Evolutionary conservation across 208 protist species (phyloP), one percentile per base, ranked within the genome.

Genomic region (Crithidia expoeki): DNA sequence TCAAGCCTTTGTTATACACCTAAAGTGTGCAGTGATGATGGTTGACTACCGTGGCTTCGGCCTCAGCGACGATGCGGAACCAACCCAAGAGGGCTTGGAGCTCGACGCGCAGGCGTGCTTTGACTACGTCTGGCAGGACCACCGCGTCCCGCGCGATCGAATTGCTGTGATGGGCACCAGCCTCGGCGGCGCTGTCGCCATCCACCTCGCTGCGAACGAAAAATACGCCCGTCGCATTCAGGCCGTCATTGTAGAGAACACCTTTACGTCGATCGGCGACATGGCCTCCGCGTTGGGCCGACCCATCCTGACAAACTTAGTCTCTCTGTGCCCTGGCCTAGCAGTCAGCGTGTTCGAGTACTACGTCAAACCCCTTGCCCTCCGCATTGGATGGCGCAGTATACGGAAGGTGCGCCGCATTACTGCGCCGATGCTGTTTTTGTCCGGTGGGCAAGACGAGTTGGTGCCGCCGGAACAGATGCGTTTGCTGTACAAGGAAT

Each of bases 41-140:
- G 66, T 96, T 17, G 91, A 96, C 72, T 98, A 98, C 77, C 81
- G 94, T 23, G 94, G 93, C n/a, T 98, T 83, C 77, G 94, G 94
- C 42, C 66, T 79, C 28, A 95, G 88, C 68, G 82, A 85, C 42
- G 49, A 74, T 19, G 78, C 68, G 23, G 66, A 76, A 55, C 75
- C 77, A 21, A 89, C 75, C 17, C 86, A 98, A 78, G 74, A 89
- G 33, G 92, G 86, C 12, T 63, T 98, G 19, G 79, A 89, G 75
- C 34, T 81, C 49, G 94, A 98, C 69, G 92, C 90, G 16, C 81
- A 94, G 78, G 90, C 93, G 23, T 92, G 83, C 63, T 68, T 98
- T 4, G 85, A 96, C 49, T 85, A 84, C 68, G 58, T 95, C 17
- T 84, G 77, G 72, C 70, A 80, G 38, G 69, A 94, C 52, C 66